Evolutionary conservation across 495 filamentous ascomycete species (phyloP).

Genomic region (Aspergillus baeticus): DNA sequence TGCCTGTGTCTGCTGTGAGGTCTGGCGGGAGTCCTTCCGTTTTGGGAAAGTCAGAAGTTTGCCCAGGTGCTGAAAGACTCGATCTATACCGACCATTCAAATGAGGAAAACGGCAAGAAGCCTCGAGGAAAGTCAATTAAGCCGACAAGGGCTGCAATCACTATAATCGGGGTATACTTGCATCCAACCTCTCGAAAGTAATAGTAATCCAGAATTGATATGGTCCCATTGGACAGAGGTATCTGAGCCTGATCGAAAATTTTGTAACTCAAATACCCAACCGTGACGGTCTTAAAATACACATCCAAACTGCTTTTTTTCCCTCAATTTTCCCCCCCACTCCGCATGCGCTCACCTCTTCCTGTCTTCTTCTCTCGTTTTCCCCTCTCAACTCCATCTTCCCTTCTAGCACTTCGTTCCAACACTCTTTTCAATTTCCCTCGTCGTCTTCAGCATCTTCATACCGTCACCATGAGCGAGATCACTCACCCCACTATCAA

Average conservation of each 20-base stretch:
- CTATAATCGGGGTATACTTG: no score
- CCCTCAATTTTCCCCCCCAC: constrained; percentile 13
- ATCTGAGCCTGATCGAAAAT: background rate
- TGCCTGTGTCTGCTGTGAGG: background rate
- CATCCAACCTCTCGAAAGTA: background rate
- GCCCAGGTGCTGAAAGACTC: background rate
- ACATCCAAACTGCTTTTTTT: constrained; percentile 13
- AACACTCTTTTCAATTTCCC: constrained; percentile 12
- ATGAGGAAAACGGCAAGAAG: no score
- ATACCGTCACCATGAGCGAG: constrained; percentile 49
- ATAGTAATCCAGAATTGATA: constrained; percentile 7
- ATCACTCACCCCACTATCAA: constrained; percentile 61
- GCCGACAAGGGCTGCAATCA: no score
- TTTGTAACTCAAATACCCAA: constrained; percentile 8
- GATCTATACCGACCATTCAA: no score
- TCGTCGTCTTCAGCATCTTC: constrained; percentile 16
- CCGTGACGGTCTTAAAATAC: constrained; percentile 13
- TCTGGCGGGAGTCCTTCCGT: constrained; percentile 11
- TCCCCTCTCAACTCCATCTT: constrained; percentile 15
- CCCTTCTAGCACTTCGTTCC: constrained; percentile 14
- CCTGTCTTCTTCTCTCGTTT: constrained; percentile 21
- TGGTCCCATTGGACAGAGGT: constrained; percentile 5
- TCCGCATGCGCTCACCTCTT: constrained; percentile 26
- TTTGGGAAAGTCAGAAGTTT: background rate
- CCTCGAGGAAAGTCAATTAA: no score